These are phyloP conservation scores for Tolypocladium sp. DNA, from an alignment of 2,329 filamentous ascomycete genomes.

Conservation along the genomic window DNA sequence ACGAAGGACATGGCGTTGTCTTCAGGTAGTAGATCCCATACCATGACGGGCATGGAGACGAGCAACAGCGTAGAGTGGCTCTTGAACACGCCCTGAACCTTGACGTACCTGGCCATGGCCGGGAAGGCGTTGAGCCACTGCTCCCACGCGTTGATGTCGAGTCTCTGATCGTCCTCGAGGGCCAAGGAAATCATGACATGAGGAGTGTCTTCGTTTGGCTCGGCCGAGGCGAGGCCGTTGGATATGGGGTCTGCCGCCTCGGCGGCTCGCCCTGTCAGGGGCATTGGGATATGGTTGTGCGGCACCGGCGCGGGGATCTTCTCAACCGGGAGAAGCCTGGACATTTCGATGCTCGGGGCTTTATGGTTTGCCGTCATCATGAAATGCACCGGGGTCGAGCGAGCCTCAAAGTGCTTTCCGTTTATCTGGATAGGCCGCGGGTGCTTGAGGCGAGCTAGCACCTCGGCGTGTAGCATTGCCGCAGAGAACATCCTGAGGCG, in stretches of 20 bases:
- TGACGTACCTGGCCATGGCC: constrained; percentile 49
- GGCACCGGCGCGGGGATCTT: constrained; percentile 13
- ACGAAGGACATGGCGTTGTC: constrained; percentile 48
- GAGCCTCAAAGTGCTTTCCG: constrained; percentile 47
- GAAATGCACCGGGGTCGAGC: constrained; percentile 51
- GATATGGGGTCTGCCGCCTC: constrained; percentile 12
- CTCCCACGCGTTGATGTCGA: constrained; percentile 51
- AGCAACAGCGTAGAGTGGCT: constrained; percentile 51
- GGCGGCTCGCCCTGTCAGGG: constrained; percentile 14
- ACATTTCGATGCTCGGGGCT: constrained; percentile 48
- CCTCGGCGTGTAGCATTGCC: constrained; percentile 52
- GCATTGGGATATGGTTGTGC: constrained; percentile 10
- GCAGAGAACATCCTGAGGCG: constrained; percentile 44
- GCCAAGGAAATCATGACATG: constrained; percentile 54
- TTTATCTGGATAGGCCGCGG: constrained; percentile 48
- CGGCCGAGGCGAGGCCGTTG: constrained; percentile 21
- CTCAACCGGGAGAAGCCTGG: constrained; percentile 21
- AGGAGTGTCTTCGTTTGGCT: constrained; percentile 45
- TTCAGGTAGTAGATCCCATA: constrained; percentile 52
- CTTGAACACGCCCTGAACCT: constrained; percentile 52
- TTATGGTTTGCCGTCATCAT: constrained; percentile 55
- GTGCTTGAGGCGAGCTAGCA: constrained; percentile 51
- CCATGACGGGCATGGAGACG: constrained; percentile 47
- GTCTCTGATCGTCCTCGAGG: constrained; percentile 45
- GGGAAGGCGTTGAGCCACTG: constrained; percentile 48